Conservation (phyloP, 2,329 filamentous ascomycete genomes). For the Delphinella strobiligena region DNA sequence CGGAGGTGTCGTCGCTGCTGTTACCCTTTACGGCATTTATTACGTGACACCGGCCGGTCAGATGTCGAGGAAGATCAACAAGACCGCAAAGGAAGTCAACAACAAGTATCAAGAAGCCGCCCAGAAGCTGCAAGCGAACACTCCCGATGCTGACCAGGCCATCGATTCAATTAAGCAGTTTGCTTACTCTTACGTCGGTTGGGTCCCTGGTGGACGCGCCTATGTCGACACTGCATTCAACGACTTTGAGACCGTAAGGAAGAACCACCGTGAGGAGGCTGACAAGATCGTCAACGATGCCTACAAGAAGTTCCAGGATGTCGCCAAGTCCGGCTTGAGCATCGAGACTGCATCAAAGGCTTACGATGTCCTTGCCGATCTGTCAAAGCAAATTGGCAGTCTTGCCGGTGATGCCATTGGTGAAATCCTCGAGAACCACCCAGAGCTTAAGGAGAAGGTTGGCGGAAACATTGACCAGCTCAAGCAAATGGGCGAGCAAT, state of each 20-base stretch:
- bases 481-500: slow-evolving; percentile 55
- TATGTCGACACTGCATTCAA: slow-evolving; percentile 61
- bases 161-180: slow-evolving; percentile 53
- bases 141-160: slow-evolving; percentile 54
- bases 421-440: slow-evolving; percentile 62
- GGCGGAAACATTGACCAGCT: slow-evolving; percentile 57
- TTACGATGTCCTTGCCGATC: slow-evolving; percentile 37
- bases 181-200: slow-evolving; percentile 55
- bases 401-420: slow-evolving; percentile 50
- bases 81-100: slow-evolving; percentile 43
- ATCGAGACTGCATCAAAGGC: slow-evolving; percentile 50
- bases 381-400: slow-evolving; percentile 50
- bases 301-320: slow-evolving; percentile 53
- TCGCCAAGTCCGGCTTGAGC: slow-evolving; percentile 50
- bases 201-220: slow-evolving; percentile 56
- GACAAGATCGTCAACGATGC: slow-evolving; percentile 55
- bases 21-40: slow-evolving; percentile 41
- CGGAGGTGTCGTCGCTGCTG: slow-evolving; percentile 36
- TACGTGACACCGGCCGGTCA: slow-evolving; percentile 33
- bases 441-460: slow-evolving; percentile 58
- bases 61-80: slow-evolving; percentile 9
- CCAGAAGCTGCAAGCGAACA: slow-evolving; percentile 40
- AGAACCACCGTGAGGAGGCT: slow-evolving; percentile 58
- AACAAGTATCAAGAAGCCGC: slow-evolving; percentile 48
- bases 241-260: slow-evolving; percentile 55